These are phyloP conservation scores for Helotiales sp. DNA, from an alignment of 2,329 filamentous ascomycete species.

Conservation along the genomic window DNA sequence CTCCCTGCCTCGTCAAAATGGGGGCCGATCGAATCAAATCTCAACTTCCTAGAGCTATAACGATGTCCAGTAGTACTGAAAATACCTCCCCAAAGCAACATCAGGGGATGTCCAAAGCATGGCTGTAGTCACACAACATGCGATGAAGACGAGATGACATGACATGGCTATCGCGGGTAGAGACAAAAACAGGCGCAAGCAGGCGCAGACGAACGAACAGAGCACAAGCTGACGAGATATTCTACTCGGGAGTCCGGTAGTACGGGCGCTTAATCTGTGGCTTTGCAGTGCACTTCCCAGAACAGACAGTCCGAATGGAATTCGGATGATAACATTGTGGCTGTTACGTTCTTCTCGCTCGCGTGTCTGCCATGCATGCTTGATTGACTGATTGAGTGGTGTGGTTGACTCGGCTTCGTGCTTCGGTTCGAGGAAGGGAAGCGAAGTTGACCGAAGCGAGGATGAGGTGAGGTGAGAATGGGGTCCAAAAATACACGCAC, in stretches of 20 bases:
- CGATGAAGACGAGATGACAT: neutral
- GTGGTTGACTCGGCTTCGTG: neutral
- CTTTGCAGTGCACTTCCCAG: neutral
- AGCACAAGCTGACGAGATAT: neutral
- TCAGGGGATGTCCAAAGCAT: neutral
- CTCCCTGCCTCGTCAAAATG: neutral
- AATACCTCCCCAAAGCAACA: neutral
- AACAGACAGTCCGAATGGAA: neutral
- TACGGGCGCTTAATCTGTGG: constrained; percentile 5
- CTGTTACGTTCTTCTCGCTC: neutral
- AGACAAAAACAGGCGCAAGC: neutral
- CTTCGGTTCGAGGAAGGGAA: neutral
- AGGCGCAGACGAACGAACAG: neutral
- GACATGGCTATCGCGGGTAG: neutral
- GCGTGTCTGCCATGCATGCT: neutral
- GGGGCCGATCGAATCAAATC: neutral
- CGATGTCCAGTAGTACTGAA: neutral
- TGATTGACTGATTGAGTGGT: neutral
- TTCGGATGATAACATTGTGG: neutral
- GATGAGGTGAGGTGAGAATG: constrained; percentile 7
- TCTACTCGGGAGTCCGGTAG: neutral
- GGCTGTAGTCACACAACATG: neutral
- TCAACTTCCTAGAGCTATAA: neutral
- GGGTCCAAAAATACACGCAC: constrained; percentile 10
- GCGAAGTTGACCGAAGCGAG: neutral